A percentile compares a stretch with the other conserved stretches of the same genome.
Conservation (phyloP, 768 basidiomycete genomes). For the Leccinum olivaceopallidum region DNA sequence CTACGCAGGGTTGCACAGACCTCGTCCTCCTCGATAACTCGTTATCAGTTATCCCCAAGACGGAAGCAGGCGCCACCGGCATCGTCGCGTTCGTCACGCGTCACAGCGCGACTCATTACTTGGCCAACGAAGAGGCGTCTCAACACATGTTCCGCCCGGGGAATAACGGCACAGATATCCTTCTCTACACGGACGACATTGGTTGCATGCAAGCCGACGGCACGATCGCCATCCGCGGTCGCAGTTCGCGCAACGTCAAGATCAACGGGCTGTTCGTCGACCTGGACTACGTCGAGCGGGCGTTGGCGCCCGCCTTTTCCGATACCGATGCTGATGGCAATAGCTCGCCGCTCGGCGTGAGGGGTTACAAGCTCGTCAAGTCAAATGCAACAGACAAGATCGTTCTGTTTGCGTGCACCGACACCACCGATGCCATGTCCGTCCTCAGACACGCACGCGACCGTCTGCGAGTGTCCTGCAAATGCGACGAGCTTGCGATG, state of each 20-base stretch:
- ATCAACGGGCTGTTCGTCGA: constrained; percentile 32
- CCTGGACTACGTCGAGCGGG: constrained; percentile 30
- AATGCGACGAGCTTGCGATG: constrained; percentile 22
- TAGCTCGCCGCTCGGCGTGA: constrained; percentile 14
- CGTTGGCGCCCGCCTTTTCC: constrained; percentile 25
- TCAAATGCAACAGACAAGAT: constrained; percentile 27
- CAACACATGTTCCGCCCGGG: constrained; percentile 31
- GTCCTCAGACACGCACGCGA: constrained; percentile 28
- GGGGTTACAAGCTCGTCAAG: constrained; percentile 31
- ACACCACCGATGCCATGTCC: constrained; percentile 18
- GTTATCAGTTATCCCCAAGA: constrained; percentile 23
- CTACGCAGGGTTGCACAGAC: constrained; percentile 31
- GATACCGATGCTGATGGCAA: constrained; percentile 6
- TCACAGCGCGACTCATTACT: constrained; percentile 30
- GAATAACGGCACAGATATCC: constrained; percentile 18
- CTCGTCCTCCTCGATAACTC: constrained; percentile 30
- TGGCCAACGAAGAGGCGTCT: constrained; percentile 29
- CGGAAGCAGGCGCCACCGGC: constrained; percentile 24
- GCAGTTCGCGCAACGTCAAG: constrained; percentile 33
- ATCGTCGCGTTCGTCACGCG: constrained; percentile 29
- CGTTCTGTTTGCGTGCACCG: constrained; percentile 25
- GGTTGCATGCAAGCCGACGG: constrained; percentile 30
- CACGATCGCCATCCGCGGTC: constrained; percentile 27
- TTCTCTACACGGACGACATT: constrained; percentile 33
- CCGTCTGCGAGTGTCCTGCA: constrained; percentile 16